These are phyloP conservation scores for Elongisporangium senticosum DNA, from an alignment of 352 stramenopile species.

Conservation along the genomic window DNA sequence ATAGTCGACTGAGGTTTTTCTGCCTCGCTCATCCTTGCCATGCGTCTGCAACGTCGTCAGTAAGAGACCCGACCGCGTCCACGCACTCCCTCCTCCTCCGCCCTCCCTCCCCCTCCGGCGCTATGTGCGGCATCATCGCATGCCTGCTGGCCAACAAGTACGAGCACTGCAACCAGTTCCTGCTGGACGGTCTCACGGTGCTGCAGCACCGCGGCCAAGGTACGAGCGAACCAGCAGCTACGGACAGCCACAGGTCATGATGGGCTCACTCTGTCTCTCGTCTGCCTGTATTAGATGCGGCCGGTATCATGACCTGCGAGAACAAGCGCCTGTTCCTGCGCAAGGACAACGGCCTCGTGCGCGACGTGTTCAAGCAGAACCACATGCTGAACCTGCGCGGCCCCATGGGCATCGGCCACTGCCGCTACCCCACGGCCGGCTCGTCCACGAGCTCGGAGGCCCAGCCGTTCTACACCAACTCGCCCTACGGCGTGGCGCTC, in stretches of 20 bases:
- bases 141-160: constrained; percentile 95
- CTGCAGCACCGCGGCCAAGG: constrained; percentile 98
- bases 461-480: constrained; percentile 99
- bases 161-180: constrained; percentile 89
- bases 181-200: constrained; percentile 97
- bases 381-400: constrained; percentile 96
- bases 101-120: constrained; percentile 9
- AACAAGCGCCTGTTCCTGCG: constrained; percentile 93
- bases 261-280: not conserved
- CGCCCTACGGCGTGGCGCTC: constrained; percentile 96
- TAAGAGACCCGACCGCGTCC: constrained; percentile 4
- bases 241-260: not conserved
- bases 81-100: constrained; percentile 2
- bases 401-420: constrained; percentile 97
- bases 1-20: constrained; percentile 13
- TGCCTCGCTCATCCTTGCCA: constrained; percentile 7
- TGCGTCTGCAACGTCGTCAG: constrained; percentile 2
- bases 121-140: constrained; percentile 98
- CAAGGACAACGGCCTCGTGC: constrained; percentile 98
- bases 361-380: constrained; percentile 98
- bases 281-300: constrained; percentile 46
- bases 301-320: constrained; percentile 95
- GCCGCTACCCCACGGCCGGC: constrained; percentile 97
- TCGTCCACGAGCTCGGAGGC: constrained; percentile 87
- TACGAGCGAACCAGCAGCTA: constrained; percentile 3